phyloP scores from a whole-genome alignment of 441 rosid species.

The Mallotus japonicus region DNA sequence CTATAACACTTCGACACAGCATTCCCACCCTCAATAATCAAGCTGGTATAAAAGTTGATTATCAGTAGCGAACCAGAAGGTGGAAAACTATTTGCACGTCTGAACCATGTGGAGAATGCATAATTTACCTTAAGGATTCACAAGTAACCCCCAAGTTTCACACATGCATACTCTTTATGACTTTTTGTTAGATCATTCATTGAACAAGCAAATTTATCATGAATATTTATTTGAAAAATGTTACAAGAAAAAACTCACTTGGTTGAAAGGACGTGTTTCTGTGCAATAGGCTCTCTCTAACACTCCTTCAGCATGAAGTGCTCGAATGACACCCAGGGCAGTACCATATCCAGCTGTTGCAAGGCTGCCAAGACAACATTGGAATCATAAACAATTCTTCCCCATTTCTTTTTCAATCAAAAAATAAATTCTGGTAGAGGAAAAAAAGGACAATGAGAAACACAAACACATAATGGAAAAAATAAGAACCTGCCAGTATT shows the following conservation, averaged over 20 bases:
- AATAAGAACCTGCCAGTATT: constrained; percentile 80
- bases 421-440: background rate
- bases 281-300: constrained; percentile 85
- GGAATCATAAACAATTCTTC: background rate
- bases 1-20: background rate
- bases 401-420: constrained; percentile 8
- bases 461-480: background rate
- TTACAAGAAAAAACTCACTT: constrained; percentile 39
- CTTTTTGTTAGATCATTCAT: too few species aligned
- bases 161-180: too few species aligned
- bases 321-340: constrained; percentile 85
- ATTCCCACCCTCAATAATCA: background rate
- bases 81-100: too few species aligned
- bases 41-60: background rate
- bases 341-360: constrained; percentile 99
- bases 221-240: background rate
- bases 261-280: constrained; percentile 96
- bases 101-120: too few species aligned
- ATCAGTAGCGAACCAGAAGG: too few species aligned
- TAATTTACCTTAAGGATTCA: too few species aligned
- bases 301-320: constrained; percentile 64
- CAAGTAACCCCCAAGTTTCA: too few species aligned
- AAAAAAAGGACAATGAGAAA: background rate
- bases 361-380: constrained; percentile 50
- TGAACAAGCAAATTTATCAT: too few species aligned